phyloP scores from a whole-genome alignment of 2,329 filamentous ascomycete species.

The Epichloe glyceriae region DNA sequence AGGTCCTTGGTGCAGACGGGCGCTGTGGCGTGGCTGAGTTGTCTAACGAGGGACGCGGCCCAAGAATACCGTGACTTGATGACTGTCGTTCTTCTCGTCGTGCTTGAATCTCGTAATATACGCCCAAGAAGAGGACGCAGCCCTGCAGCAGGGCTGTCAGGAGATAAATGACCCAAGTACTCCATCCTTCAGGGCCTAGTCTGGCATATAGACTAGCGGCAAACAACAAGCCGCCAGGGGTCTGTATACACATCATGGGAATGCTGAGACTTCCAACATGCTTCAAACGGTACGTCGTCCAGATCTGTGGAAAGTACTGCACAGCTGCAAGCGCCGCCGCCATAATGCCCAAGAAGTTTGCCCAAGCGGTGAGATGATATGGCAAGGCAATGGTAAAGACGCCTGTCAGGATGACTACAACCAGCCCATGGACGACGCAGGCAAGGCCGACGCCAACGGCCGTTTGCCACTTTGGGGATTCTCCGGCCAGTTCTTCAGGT shows the following conservation, averaged over 20 bases:
- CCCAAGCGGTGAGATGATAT: constrained; percentile 59
- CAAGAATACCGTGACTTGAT: constrained; percentile 12
- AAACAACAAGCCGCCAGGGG: constrained; percentile 82
- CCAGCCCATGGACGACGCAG: constrained; percentile 64
- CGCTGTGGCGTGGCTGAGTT: constrained; percentile 17
- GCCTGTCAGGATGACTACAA: constrained; percentile 54
- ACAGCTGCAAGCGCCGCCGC: constrained; percentile 67
- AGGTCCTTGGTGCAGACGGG: constrained; percentile 28
- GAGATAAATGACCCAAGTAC: constrained; percentile 85
- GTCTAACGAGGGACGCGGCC: constrained; percentile 17
- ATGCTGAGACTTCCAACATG: constrained; percentile 87
- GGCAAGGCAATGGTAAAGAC: constrained; percentile 53
- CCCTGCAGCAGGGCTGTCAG: constrained; percentile 81
- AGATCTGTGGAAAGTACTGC: constrained; percentile 93
- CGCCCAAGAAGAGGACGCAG: constrained; percentile 62
- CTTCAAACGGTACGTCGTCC: constrained; percentile 74
- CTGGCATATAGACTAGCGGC: constrained; percentile 70
- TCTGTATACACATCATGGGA: constrained; percentile 97
- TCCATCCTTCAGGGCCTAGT: constrained; percentile 77
- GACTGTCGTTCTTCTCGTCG: constrained; percentile 19
- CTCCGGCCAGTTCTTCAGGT: constrained; percentile 34
- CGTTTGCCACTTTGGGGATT: constrained; percentile 59
- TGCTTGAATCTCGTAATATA: constrained; percentile 55
- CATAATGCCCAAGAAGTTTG: constrained; percentile 71
- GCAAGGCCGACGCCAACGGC: constrained; percentile 61